Evolutionary conservation across 345 rosid species (phyloP), one percentile per base, ranked within the genome.

Genomic region (Salix suchowensis): DNA sequence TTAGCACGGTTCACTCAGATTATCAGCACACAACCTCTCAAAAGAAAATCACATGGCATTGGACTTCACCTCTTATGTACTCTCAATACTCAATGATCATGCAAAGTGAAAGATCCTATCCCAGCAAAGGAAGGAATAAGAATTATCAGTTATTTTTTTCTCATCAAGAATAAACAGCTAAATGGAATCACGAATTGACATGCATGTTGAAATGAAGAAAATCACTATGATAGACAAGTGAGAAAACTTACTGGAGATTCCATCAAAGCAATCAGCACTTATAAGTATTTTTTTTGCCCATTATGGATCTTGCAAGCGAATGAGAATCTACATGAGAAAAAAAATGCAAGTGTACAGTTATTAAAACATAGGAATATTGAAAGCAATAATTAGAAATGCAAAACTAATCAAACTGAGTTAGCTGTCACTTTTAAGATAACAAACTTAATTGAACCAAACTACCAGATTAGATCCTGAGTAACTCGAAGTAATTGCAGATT

Each of bases 191-290:
- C 52, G 1, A 21, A 36, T 21, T 34, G 3, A 19, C 68, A 30
- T 16, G 18, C 23, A 30, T 52, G 5, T 46, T 21, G 36, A 42
- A 58, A 66, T 7, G 60, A 26, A 11, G 52, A 60, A 73, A 42
- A 62, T 62, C 23, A 13, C 19, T 21, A 39, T 5, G 36, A 37
- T 8, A 10, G 48, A 24, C 3, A 21, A 14, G 68, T 32, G 36
- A 30, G 70, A 80, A 74, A 69, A 72, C 80, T 78, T 84, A 84
- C 80, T 21, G 52, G 42, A n/a, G 75, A 64, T 66, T 69, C 86
- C 84, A 78, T 82, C 34, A 66, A 71, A 68, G 75, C 76, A 80
- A 65, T 4, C 67, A 68, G 70, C 55, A 64, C 75, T 74, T 76
- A 40, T 7, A 72, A 58, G 55, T 68, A 76, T 68, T 36, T 52